Conservation (phyloP, 2,329 filamentous ascomycete species). For the Hymenoscyphus scutula region DNA sequence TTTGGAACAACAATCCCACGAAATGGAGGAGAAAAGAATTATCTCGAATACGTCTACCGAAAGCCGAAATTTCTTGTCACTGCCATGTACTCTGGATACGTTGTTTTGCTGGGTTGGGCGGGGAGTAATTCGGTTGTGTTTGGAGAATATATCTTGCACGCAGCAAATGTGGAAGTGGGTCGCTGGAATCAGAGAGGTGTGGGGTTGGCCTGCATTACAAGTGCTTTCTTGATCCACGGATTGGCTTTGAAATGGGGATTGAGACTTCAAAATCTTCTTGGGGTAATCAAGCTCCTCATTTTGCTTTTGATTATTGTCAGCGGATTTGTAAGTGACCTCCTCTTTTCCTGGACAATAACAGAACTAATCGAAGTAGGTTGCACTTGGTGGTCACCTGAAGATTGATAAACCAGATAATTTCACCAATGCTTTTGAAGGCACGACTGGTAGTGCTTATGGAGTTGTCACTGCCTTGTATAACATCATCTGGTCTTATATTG, state of each 20-base stretch:
- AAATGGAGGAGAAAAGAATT: slow-evolving; percentile 66
- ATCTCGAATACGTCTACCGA: slow-evolving; percentile 63
- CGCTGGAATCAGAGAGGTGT: slow-evolving; percentile 67
- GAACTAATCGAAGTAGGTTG: slow-evolving; percentile 31
- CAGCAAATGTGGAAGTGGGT: slow-evolving; percentile 58
- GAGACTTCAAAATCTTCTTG: slow-evolving; percentile 64
- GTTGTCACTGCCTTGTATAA: slow-evolving; percentile 70
- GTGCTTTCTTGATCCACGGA: slow-evolving; percentile 64
- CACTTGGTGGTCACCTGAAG: slow-evolving; percentile 59
- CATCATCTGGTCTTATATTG: slow-evolving; percentile 68
- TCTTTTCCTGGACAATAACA: not conserved
- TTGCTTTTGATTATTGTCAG: slow-evolving; percentile 63
- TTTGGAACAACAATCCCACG: slow-evolving; percentile 63
- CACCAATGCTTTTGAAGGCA: slow-evolving; percentile 61
- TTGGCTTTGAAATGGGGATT: slow-evolving; percentile 63
- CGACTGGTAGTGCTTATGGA: slow-evolving; percentile 63
- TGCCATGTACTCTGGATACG: slow-evolving; percentile 58
- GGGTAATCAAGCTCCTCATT: slow-evolving; percentile 63
- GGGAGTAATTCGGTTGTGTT: slow-evolving; percentile 68
- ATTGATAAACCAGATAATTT: slow-evolving; percentile 64
- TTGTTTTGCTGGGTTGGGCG: slow-evolving; percentile 63
- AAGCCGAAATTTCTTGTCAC: slow-evolving; percentile 61
- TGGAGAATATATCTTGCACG: slow-evolving; percentile 67
- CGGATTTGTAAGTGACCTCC: slow-evolving; percentile 46
- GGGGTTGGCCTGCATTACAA: slow-evolving; percentile 64